Percentiles rank a stretch among this genome's conserved stretches.
These are phyloP conservation scores for Bipolaris sorokiniana DNA, from an alignment of 2,329 filamentous ascomycete species.

Conservation along the genomic window DNA sequence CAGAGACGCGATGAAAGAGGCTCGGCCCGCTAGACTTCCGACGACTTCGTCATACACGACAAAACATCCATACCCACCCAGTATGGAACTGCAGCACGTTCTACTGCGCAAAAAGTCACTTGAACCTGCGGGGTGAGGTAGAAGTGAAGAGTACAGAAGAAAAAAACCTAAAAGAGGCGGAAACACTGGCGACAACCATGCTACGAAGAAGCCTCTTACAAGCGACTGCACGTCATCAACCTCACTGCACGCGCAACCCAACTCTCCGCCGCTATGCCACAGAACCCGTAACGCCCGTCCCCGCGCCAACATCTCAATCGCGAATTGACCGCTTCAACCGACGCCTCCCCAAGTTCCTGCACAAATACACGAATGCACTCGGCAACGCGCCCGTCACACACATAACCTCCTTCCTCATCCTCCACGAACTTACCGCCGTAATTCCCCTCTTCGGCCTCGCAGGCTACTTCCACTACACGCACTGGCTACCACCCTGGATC, in stretches of 20 bases:
- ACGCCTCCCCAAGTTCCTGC: slow-evolving; percentile 67
- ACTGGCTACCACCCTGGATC: slow-evolving; percentile 69
- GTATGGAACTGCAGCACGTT: slow-evolving; percentile 5
- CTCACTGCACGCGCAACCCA: slow-evolving; percentile 10
- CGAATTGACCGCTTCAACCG: slow-evolving; percentile 47
- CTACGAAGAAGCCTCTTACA: slow-evolving; percentile 14
- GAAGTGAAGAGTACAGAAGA: background rate
- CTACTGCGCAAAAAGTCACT: background rate
- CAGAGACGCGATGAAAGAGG: slow-evolving; percentile 4
- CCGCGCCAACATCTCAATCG: slow-evolving; percentile 32
- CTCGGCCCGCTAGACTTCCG: slow-evolving; percentile 15
- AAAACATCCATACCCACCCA: background rate
- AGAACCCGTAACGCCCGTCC: slow-evolving; percentile 21
- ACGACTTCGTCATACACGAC: slow-evolving; percentile 13
- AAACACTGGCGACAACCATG: slow-evolving; percentile 12
- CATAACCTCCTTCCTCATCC: slow-evolving; percentile 81
- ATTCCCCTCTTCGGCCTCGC: slow-evolving; percentile 63
- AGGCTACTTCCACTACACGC: slow-evolving; percentile 64
- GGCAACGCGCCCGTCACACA: slow-evolving; percentile 80
- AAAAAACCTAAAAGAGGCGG: slow-evolving; percentile 6
- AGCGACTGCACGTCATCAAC: background rate
- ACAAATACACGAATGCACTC: slow-evolving; percentile 71
- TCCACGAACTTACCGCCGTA: slow-evolving; percentile 87
- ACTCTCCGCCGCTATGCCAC: slow-evolving; percentile 26
- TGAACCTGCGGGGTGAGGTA: slow-evolving; percentile 5